Evolutionary conservation across 73 alveolate genomes (phyloP).

Genomic region (Stentor roeselii): DNA sequence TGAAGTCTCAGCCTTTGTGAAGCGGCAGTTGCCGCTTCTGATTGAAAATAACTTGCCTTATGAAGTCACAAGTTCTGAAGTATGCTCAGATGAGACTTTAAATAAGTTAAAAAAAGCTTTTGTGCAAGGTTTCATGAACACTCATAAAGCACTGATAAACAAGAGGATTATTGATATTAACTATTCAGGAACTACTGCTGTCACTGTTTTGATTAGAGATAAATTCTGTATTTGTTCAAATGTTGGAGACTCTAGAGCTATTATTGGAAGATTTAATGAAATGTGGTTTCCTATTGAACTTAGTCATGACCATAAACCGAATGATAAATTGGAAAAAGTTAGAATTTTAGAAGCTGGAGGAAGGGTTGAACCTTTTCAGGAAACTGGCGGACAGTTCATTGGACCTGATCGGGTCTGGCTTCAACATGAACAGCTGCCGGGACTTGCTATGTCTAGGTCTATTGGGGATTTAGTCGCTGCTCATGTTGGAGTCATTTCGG

Average conservation of each 20-base stretch:
- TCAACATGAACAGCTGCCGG: constrained; percentile 75
- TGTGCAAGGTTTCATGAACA: background rate
- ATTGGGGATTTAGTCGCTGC: constrained; percentile 93
- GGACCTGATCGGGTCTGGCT: constrained; percentile 87
- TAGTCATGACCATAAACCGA: constrained; percentile 83
- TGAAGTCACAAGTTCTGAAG: background rate
- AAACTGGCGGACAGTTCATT: constrained; percentile 50
- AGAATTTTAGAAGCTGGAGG: constrained; percentile 76
- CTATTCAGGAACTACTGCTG: constrained; percentile 55
- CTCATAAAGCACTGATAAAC: background rate
- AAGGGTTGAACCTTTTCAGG: constrained; percentile 69
- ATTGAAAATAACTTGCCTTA: background rate
- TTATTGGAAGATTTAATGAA: constrained; percentile 45
- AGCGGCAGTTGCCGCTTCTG: constrained; percentile 49
- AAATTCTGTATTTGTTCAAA: constrained; percentile 45
- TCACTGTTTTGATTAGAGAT: constrained; percentile 35
- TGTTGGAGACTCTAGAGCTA: constrained; percentile 59
- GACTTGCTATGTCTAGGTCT: constrained; percentile 97
- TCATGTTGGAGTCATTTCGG: constrained; percentile 82
- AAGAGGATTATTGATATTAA: constrained; percentile 35
- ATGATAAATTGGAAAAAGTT: constrained; percentile 58
- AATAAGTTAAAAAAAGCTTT: background rate
- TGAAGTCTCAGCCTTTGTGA: constrained; percentile 48
- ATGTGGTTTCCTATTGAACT: constrained; percentile 37
- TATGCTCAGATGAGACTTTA: background rate